These are phyloP conservation scores for Eimeria necatrix DNA, from an alignment of 169 alveolate genomes.

Conservation along the genomic window DNA sequence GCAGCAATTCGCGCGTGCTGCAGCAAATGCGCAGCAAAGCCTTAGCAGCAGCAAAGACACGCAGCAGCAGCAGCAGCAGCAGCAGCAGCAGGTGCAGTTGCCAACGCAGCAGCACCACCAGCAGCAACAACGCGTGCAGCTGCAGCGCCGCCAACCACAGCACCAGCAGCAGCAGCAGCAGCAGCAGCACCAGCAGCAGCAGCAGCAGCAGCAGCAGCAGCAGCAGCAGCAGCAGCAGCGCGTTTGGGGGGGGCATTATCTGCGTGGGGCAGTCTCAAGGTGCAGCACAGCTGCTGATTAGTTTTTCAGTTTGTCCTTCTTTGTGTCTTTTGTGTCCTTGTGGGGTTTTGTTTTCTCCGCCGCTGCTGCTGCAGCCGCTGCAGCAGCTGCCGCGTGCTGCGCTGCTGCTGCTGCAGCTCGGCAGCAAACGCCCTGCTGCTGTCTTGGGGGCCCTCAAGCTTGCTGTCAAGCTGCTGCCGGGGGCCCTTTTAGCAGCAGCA, in stretches of 20 bases:
- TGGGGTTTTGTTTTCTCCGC: slow-evolving; percentile 75
- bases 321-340: slow-evolving; percentile 26
- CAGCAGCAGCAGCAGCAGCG: slow-evolving; percentile 38
- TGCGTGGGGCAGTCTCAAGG: slow-evolving; percentile 81
- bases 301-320: slow-evolving; percentile 35
- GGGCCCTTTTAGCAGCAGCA: slow-evolving; percentile 48
- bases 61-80: neutral
- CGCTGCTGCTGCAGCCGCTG: slow-evolving; percentile 74
- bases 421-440: slow-evolving; percentile 45
- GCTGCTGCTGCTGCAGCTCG: slow-evolving; percentile 63
- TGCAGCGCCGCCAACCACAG: slow-evolving; percentile 18
- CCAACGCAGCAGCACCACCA: slow-evolving; percentile 38
- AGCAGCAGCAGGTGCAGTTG: neutral
- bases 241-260: slow-evolving; percentile 53
- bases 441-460: slow-evolving; percentile 42
- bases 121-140: neutral
- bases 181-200: slow-evolving; percentile 17
- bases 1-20: neutral
- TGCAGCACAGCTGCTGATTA: slow-evolving; percentile 78
- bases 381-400: slow-evolving; percentile 70
- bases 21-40: neutral
- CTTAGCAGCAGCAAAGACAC: neutral
- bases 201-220: slow-evolving; percentile 43
- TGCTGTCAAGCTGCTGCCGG: slow-evolving; percentile 59
- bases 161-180: slow-evolving; percentile 7